These are phyloP conservation scores for Hepatocystis sp. DNA, from an alignment of 169 alveolate species.

Conservation along the genomic window DNA sequence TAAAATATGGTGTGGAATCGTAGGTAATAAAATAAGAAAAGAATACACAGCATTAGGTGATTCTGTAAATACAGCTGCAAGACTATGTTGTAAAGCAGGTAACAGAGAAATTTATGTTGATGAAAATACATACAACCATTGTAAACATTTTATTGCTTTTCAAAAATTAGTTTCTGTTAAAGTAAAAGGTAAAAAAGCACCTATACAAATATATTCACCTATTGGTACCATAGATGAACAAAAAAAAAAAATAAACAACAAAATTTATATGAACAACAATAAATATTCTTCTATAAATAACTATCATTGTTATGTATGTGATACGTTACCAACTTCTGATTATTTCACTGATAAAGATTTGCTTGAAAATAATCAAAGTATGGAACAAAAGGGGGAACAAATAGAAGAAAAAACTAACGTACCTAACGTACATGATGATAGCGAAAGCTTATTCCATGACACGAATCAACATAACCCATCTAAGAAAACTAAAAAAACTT, in stretches of 20 bases:
- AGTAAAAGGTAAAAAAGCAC: constrained; percentile 86
- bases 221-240: constrained; percentile 85
- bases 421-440: no score
- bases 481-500: no score
- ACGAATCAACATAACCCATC: no score
- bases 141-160: constrained; percentile 81
- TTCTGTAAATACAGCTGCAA: constrained; percentile 85
- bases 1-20: constrained; percentile 88
- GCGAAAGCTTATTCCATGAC: no score
- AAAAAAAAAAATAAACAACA: no score
- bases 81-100: constrained; percentile 79
- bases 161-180: constrained; percentile 80
- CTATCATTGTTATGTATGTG: no score
- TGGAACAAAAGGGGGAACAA: neutral
- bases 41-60: constrained; percentile 90
- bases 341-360: constrained; percentile 68
- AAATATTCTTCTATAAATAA: no score
- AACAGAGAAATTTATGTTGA: constrained; percentile 79
- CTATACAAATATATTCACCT: constrained; percentile 84
- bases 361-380: neutral
- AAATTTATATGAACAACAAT: no score
- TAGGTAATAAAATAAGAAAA: constrained; percentile 87
- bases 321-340: no score
- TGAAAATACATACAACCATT: constrained; percentile 81
- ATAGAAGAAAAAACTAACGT: no score